Evolutionary conservation across 2,329 filamentous ascomycete species (phyloP).

Genomic region (Fusarium papillatum): DNA sequence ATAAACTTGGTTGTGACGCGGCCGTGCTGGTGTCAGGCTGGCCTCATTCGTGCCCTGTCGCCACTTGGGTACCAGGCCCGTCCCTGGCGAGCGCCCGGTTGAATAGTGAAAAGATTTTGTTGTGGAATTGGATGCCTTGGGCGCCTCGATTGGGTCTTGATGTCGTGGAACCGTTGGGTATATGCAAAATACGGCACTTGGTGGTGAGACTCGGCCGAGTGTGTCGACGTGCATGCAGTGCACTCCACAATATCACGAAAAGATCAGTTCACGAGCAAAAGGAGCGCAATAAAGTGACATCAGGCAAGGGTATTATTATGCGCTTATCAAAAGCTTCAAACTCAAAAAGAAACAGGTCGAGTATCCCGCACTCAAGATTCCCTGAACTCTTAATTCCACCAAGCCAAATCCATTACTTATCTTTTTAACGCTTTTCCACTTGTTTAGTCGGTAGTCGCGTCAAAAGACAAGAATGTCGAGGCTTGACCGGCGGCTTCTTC

Average conservation of each 20-base stretch:
- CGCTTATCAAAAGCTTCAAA: conserved; percentile 3
- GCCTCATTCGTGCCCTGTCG: conserved; percentile 25
- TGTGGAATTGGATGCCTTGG: neutral
- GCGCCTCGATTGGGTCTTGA: neutral
- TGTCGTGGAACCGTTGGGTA: neutral
- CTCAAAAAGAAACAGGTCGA: neutral
- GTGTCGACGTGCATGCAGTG: neutral
- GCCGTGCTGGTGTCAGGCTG: conserved; percentile 15
- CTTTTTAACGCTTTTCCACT: neutral
- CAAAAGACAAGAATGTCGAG: conserved; percentile 50
- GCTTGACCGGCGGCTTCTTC: conserved; percentile 59
- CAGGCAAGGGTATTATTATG: neutral
- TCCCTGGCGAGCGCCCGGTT: neutral
- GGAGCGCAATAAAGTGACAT: neutral
- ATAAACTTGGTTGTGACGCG: conserved; percentile 11
- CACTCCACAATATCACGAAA: neutral
- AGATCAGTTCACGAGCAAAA: neutral
- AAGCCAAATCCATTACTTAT: neutral
- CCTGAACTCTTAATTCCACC: neutral
- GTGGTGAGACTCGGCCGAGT: neutral
- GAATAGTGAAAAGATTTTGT: neutral
- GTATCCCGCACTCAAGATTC: neutral
- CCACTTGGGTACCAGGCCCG: conserved; percentile 11
- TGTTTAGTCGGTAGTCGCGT: conserved; percentile 30
- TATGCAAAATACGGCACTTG: neutral